Evolutionary conservation across 2,329 filamentous ascomycete genomes (phyloP), one percentile per base, ranked within the genome.

Genomic region (Colletotrichum sp.): DNA sequence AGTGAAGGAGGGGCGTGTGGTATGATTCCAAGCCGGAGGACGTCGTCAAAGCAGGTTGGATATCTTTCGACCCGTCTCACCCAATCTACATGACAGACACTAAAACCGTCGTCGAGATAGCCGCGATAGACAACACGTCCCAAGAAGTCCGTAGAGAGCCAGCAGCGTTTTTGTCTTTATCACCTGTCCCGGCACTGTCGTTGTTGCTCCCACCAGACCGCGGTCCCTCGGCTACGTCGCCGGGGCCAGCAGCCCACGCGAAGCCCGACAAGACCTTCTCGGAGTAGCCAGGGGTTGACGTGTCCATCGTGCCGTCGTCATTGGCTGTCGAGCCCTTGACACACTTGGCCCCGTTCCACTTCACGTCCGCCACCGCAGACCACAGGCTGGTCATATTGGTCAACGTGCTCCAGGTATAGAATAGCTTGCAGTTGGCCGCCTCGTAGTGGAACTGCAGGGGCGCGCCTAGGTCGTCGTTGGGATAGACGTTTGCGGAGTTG

Each of bases 361-460:
- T 77, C 34, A 69, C 80, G 44, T 77, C 80, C 6, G 84, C 84
- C 27, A 86, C 88, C 61, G 85, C 85, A 36, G 83, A 84, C 92
- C 92, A 93, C 39, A 91, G 79, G n/a, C 82, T 84, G 3, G 85
- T 85, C 3, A 90, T 86, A 73, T 92, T 86, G 5, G 86, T 82
- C 39, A 90, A 82, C 82, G 91, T 92, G 4, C 85, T 82, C 19
- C 86, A 80, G 3, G 92, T 92, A 76, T 90, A 93, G 80, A 89
- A 94, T 15, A 93, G 81, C 7, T 91, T 86, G 78, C 92, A 94
- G 78, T 92, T 89, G 1, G 92, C 90, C 1, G 90, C 87, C 77
- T 93, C 89, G 72, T 91, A 90, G 3, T 90, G 83, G 79, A 93
- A 94, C 78, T 94, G 92, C 19, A 89, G 82, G 16, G 92, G 89